Base-by-base conservation (phyloP, 441 rosid species). In the Aquilaria agallochum region DNA sequence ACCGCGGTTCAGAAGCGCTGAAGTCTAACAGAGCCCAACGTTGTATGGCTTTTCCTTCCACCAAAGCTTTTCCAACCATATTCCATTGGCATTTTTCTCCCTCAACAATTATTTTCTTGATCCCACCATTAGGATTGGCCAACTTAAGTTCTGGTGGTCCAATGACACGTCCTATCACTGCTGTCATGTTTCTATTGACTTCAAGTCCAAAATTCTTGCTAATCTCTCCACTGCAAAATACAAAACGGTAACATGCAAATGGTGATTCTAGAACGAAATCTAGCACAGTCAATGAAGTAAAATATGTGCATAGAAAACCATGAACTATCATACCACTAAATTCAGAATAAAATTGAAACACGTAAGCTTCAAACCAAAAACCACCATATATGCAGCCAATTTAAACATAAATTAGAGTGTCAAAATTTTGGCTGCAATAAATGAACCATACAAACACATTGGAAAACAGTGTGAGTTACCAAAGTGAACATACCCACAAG, bases 1-100 rank as follows among this genome's bases (percentile, higher is more conserved):
- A 36, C 42, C 42, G 5, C 60, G 46, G 52, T 5, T 88, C 93
- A 47, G 4, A 55, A 3, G 57, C 59, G 6, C 77, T 90, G 63
- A 94, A 84, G 69, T 94, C 86, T 33, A 94, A 52, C 15, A 87
- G 68, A 70, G 80, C 97, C 96, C 96, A 94, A 8, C 84, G 63
- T 8, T 87, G 74, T 44, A 87, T 60, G 53, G 76, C 53, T 70
- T 76, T 87, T 32, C 98, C 96, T 66, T 79, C 87, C 7, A 86
- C 85, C 48, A 94, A 76, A 34, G 86, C 83, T 50, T 63, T 87
- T 31, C 67, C 74, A 50, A 84, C 72, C 62, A 94, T 83, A 74
- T 89, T 94, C 99, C 99, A 94, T 2, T 89, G 95, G 55, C 91
- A 76, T 34, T 77, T 85, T 27, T 78, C 79, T 59, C 45, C 73